A percentile compares a stretch with the other conserved stretches of the same genome.
These are phyloP conservation scores for Aspergillus heteromorphus DNA, from an alignment of 495 filamentous ascomycete species.

Conservation along the genomic window DNA sequence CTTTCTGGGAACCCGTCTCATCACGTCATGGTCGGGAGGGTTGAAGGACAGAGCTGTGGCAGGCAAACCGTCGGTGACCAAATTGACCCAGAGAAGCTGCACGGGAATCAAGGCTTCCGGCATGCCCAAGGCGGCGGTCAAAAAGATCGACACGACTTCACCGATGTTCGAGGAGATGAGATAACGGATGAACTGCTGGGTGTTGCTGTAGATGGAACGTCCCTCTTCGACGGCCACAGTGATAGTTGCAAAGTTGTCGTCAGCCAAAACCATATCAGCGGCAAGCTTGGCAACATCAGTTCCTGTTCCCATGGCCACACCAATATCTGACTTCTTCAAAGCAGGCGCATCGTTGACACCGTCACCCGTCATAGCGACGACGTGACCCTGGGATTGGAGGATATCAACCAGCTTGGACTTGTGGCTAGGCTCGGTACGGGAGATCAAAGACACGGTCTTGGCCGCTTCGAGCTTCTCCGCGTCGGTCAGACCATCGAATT, in stretches of 20 bases:
- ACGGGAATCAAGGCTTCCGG: slow-evolving; percentile 97
- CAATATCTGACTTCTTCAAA: slow-evolving; percentile 97
- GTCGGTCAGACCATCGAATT: slow-evolving; percentile 84
- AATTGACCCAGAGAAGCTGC: slow-evolving; percentile 97
- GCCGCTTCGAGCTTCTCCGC: slow-evolving; percentile 76
- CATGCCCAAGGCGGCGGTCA: slow-evolving; percentile 96
- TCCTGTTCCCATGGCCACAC: slow-evolving; percentile 97
- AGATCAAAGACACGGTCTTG: slow-evolving; percentile 85
- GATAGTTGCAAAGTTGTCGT: slow-evolving; percentile 99
- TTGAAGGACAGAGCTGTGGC: slow-evolving; percentile 98
- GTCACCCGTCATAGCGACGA: slow-evolving; percentile 99
- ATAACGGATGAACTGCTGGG: slow-evolving; percentile 99
- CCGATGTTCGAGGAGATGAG: slow-evolving; percentile 99
- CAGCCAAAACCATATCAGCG: slow-evolving; percentile 97
- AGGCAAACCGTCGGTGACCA: slow-evolving; percentile 96
- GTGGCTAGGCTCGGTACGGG: slow-evolving; percentile 91
- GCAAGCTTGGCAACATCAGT: slow-evolving; percentile 97
- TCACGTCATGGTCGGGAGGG: slow-evolving; percentile 93
- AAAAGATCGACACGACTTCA: slow-evolving; percentile 98
- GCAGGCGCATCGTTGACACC: slow-evolving; percentile 99
- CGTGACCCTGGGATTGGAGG: slow-evolving; percentile 85
- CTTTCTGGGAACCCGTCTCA: slow-evolving; percentile 84
- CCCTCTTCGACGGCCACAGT: slow-evolving; percentile 95
- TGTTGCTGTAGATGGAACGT: slow-evolving; percentile 99
- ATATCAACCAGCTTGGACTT: slow-evolving; percentile 96